phyloP scores from a whole-genome alignment of 345 rosid genomes.

The Citrus sinensis region DVS_A1.0 CM039162.1:3969001-3969500 shows the following conservation, averaged over 20 bases:
- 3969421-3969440: background rate
- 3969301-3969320: background rate
- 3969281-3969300: background rate
- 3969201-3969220: conserved; percentile 58
- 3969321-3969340: background rate
- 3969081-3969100: conserved; percentile 60
- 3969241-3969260: conserved; percentile 53
- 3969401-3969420: background rate
- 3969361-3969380: conserved; percentile 8
- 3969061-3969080: background rate
- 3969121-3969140: conserved; percentile 70
- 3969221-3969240: conserved; percentile 50
- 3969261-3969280: conserved; percentile 15
- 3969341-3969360: background rate
- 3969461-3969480: background rate
- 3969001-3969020: conserved; percentile 84
- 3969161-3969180: conserved; percentile 45
- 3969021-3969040: background rate
- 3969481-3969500: background rate
- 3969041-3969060: background rate
- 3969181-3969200: conserved; percentile 41
- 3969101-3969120: conserved; percentile 92
- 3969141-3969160: conserved; percentile 74
- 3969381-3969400: conserved; percentile 10
- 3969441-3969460: background rate